A percentile compares a stretch with the other conserved stretches of the same genome.
phyloP scores from a whole-genome alignment of 1,284 basidiomycete genomes.

The Cronartium quercuum region DNA sequence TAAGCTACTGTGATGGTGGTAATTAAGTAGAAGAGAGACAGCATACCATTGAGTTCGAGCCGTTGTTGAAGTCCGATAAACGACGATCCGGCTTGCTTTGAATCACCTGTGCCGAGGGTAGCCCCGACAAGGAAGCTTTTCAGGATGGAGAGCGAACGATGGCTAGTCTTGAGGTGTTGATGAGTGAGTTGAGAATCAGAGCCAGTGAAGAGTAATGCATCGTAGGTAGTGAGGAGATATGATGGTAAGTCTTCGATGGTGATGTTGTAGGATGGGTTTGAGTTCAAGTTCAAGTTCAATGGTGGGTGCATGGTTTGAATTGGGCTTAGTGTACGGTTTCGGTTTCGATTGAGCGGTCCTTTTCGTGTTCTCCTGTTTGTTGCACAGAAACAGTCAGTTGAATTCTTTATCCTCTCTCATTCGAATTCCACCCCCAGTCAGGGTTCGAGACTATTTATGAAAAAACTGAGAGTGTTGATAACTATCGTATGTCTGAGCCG shows the following conservation, averaged over 20 bases:
- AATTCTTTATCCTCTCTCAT: neutral
- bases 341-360: neutral
- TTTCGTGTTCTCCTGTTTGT: neutral
- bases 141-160: neutral
- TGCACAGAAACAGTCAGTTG: neutral
- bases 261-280: neutral
- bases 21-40: neutral
- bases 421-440: no score
- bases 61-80: constrained; percentile 12
- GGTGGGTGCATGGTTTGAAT: neutral
- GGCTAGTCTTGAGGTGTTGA: neutral
- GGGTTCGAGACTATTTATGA: no score
- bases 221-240: neutral
- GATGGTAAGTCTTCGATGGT: neutral
- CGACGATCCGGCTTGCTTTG: neutral
- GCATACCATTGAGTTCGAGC: constrained; percentile 13
- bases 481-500: no score
- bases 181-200: neutral
- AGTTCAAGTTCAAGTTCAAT: neutral
- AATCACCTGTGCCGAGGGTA: neutral
- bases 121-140: neutral
- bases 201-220: neutral
- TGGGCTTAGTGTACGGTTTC: no score
- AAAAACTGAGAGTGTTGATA: no score
- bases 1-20: neutral